phyloP scores from a whole-genome alignment of 2,329 filamentous ascomycete species.

The Magnaporthiopsis rhizophila region DNA sequence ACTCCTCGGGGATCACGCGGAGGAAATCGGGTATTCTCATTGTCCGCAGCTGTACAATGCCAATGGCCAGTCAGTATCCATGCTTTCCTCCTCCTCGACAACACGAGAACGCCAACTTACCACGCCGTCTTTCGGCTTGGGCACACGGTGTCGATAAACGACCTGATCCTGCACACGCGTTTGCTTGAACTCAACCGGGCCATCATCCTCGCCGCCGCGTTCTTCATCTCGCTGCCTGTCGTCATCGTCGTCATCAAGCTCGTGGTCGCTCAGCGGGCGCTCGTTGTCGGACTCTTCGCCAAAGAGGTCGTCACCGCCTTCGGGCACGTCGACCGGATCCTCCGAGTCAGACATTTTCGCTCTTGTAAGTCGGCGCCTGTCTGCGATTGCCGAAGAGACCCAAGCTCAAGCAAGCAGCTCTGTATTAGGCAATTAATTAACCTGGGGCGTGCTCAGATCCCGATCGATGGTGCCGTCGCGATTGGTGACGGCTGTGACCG shows the following conservation, averaged over 20 bases:
- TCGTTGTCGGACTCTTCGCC: conserved; percentile 55
- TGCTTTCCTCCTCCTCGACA: not conserved
- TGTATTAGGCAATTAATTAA: not conserved
- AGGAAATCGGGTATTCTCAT: conserved; percentile 67
- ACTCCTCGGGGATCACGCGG: conserved; percentile 59
- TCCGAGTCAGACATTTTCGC: conserved; percentile 45
- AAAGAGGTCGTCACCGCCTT: conserved; percentile 49
- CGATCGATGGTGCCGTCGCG: not conserved
- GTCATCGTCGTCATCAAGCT: conserved; percentile 42
- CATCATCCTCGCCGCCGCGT: conserved; percentile 37
- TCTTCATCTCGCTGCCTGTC: conserved; percentile 29
- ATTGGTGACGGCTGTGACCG: not conserved
- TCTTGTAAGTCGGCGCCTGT: not conserved
- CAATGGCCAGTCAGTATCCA: conserved; percentile 12
- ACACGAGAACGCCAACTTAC: conserved; percentile 34
- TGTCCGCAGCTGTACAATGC: conserved; percentile 49
- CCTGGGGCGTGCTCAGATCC: too few species aligned
- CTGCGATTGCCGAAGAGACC: not conserved
- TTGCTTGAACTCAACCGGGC: conserved; percentile 32
- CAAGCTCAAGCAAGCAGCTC: not conserved
- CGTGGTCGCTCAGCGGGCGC: conserved; percentile 55
- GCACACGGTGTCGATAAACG: conserved; percentile 60
- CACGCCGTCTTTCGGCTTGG: conserved; percentile 62
- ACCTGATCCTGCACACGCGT: conserved; percentile 55
- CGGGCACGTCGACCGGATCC: conserved; percentile 39